Percentiles rank a stretch among this genome's conserved stretches.
phyloP scores from a whole-genome alignment of 2,329 filamentous ascomycete species.

The Phaeosphaeriaceae sp. region DNA sequence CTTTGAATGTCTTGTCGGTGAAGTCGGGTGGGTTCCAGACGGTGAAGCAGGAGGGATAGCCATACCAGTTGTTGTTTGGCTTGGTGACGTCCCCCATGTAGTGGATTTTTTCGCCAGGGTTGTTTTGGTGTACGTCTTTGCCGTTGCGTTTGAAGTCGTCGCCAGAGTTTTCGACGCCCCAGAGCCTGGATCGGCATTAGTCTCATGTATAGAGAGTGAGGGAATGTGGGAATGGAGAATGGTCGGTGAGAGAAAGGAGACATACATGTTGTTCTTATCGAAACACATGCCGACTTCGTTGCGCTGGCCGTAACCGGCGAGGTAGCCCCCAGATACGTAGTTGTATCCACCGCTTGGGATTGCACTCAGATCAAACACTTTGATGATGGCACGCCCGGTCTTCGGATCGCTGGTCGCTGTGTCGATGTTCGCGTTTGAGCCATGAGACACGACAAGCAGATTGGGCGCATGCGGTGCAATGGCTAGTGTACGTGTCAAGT shows the following conservation, averaged over 20 bases:
- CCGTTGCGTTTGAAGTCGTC: slow-evolving; percentile 64
- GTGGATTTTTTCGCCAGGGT: slow-evolving; percentile 77
- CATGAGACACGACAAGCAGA: slow-evolving; percentile 69
- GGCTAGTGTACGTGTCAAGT: slow-evolving; percentile 71
- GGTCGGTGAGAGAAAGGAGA: slow-evolving; percentile 20
- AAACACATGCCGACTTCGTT: slow-evolving; percentile 71
- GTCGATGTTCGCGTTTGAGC: slow-evolving; percentile 70
- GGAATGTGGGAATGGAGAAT: not conserved
- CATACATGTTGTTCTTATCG: slow-evolving; percentile 56
- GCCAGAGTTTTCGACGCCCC: slow-evolving; percentile 72
- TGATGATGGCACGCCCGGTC: slow-evolving; percentile 70
- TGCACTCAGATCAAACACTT: slow-evolving; percentile 62
- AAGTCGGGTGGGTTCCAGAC: slow-evolving; percentile 65
- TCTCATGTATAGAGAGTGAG: too few species aligned
- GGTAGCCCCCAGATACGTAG: slow-evolving; percentile 59
- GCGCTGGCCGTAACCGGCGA: slow-evolving; percentile 70
- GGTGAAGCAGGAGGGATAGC: slow-evolving; percentile 73
- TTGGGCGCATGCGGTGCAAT: slow-evolving; percentile 62
- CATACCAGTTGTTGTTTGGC: slow-evolving; percentile 64
- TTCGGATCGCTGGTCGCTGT: slow-evolving; percentile 54
- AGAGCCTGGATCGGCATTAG: slow-evolving; percentile 31
- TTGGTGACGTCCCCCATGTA: slow-evolving; percentile 64
- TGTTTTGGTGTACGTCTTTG: slow-evolving; percentile 69
- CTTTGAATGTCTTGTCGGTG: slow-evolving; percentile 58
- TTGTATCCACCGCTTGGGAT: slow-evolving; percentile 50